Evolutionary conservation across 2,329 filamentous ascomycete genomes (phyloP).

Genomic region (Verticillium alfalfae): DNA sequence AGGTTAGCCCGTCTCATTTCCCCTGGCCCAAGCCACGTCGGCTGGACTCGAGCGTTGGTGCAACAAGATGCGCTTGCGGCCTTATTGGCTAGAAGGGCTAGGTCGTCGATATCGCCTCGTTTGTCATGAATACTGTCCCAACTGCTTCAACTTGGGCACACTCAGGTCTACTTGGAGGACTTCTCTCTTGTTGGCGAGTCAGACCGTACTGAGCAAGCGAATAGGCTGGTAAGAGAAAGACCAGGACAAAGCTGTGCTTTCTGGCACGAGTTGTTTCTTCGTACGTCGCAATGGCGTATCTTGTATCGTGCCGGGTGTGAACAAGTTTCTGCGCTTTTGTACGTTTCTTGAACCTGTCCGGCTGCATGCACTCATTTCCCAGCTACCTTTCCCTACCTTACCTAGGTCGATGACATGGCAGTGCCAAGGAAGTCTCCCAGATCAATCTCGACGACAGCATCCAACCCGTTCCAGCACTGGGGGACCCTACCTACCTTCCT

Average conservation of each 20-base stretch:
- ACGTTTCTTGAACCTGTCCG: too few relatives aligned
- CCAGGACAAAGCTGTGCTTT: too few relatives aligned
- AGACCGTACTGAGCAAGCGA: too few relatives aligned
- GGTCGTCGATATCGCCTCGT: neutral
- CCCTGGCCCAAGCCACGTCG: neutral
- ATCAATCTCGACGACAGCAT: neutral
- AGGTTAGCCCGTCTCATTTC: neutral
- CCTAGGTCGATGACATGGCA: neutral
- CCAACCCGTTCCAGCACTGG: neutral
- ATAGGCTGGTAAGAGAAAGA: too few relatives aligned
- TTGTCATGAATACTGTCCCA: neutral
- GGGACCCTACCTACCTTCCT: neutral
- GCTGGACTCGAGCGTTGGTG: neutral
- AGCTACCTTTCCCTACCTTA: neutral
- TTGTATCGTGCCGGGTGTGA: too few relatives aligned
- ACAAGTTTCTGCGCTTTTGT: too few relatives aligned
- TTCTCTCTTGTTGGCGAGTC: too few relatives aligned
- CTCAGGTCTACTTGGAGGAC: neutral
- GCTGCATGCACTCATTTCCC: neutral
- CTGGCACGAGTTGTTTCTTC: too few relatives aligned
- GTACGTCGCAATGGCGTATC: too few relatives aligned
- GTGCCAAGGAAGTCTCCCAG: neutral
- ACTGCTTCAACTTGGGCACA: neutral
- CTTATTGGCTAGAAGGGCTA: neutral
- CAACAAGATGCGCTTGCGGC: neutral